Evolutionary conservation across 2,329 filamentous ascomycete genomes (phyloP).

Genomic region (Chaetomiaceae sp.): DNA sequence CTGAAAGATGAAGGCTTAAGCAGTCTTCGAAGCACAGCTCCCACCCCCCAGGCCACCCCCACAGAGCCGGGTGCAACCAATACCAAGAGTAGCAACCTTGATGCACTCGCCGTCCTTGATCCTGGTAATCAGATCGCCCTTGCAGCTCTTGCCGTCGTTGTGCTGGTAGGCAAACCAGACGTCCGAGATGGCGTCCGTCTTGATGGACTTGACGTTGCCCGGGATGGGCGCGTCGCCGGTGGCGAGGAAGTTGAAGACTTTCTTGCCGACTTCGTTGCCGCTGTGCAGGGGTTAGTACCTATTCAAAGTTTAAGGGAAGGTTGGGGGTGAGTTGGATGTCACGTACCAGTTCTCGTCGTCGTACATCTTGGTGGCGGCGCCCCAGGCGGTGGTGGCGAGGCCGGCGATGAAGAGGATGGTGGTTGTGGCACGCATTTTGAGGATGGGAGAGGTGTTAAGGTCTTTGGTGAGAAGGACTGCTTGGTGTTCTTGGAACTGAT

Average conservation of each 20-base stretch:
- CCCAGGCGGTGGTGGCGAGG: constrained; percentile 17
- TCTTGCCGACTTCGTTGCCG: constrained; percentile 8
- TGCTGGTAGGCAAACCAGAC: constrained; percentile 8
- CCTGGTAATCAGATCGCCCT: constrained; percentile 4
- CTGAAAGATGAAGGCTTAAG: too few relatives aligned
- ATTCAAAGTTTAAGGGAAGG: too few relatives aligned
- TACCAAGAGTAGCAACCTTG: constrained; percentile 5
- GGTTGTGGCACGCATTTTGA: constrained; percentile 18
- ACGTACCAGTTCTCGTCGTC: constrained; percentile 17
- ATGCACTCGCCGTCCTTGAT: constrained; percentile 4
- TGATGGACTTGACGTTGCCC: constrained; percentile 46
- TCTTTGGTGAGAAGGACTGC: too few relatives aligned
- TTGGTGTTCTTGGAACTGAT: too few relatives aligned
- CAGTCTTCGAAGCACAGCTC: constrained; percentile 2
- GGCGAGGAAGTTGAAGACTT: constrained; percentile 11
- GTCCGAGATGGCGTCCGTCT: constrained; percentile 31
- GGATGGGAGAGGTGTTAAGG: too few relatives aligned
- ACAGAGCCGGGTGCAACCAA: constrained; percentile 8
- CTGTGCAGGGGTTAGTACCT: neutral
- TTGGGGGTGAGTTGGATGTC: too few relatives aligned
- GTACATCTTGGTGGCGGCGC: constrained; percentile 16
- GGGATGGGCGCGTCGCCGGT: constrained; percentile 23
- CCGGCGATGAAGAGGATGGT: constrained; percentile 17
- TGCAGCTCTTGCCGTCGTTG: constrained; percentile 9
- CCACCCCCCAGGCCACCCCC: neutral